Evolutionary conservation across 306 rosid species (phyloP), one percentile per base, ranked within the genome.

Genomic region (Ochetophila trinervis): DNA sequence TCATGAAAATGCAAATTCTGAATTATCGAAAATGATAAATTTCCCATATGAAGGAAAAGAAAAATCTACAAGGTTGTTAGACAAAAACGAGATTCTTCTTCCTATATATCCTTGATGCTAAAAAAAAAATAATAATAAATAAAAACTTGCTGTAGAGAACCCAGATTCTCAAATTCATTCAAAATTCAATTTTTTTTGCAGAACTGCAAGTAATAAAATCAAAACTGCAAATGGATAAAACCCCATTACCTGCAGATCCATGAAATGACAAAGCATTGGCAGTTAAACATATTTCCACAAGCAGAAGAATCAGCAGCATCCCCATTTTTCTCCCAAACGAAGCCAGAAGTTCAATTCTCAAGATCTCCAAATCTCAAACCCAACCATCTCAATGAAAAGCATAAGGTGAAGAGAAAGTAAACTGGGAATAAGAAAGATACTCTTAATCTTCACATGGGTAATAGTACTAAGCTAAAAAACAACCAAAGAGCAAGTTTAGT

Each of bases 161-260:
- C 66, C 74, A 66, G 71, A 71, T 63, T 60, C 70, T 51, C 73
- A 60, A 72, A 32, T 60, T 54, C 60, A 73, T 19, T 27, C 65
- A 57, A 34, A 57, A 72, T 52, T 57, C 57, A 71, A 32, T 45
- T 16, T 23, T 20, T 22, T 8, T 18, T 19, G 32, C 44, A 8
- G 49, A 6, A n/a, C n/a, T n/a, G n/a, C n/a, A n/a, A n/a, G 62
- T 73, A 73, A 70, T 79, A 73, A 37, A 37, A 62, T 53, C 44
- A 63, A 40, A 16, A 16, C 14, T 7, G 59, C 0, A 23, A 18
- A 68, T 62, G 53, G 0, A 64, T 57, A 19, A 58, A 78, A 74
- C 61, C 75, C 36, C 75, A 77, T 65, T 87, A 92, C 98, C 96
- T 89, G 86, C 72, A 81, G 80, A 73, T 79, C 71, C 89, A 79